These are phyloP conservation scores for Exophiala aquamarina DNA, from an alignment of 2,329 filamentous ascomycete species.

Conservation along the genomic window DNA sequence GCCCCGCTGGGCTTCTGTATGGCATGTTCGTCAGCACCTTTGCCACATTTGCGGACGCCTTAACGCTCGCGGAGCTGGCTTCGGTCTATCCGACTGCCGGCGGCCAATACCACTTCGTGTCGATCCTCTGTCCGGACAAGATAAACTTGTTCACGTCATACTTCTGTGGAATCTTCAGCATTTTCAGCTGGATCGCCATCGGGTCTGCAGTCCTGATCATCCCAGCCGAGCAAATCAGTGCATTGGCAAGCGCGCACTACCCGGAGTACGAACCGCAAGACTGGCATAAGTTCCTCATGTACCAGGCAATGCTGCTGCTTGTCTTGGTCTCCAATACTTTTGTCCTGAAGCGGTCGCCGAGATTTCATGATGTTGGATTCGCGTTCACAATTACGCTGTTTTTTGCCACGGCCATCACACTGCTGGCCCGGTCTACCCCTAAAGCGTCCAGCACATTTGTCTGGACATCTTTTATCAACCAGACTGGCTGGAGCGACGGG, in stretches of 20 bases:
- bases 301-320: constrained; percentile 35
- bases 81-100: constrained; percentile 42
- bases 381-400: constrained; percentile 30
- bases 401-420: constrained; percentile 32
- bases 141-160: constrained; percentile 33
- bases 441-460: constrained; percentile 13
- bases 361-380: constrained; percentile 20
- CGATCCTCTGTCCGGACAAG: constrained; percentile 30
- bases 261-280: constrained; percentile 32
- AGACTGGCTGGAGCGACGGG: constrained; percentile 31
- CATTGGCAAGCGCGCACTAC: constrained; percentile 32
- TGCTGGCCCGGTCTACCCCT: constrained; percentile 27
- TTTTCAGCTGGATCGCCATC: constrained; percentile 38
- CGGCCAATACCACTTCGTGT: constrained; percentile 45
- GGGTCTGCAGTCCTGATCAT: constrained; percentile 34
- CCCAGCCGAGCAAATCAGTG: constrained; percentile 35
- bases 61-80: constrained; percentile 38
- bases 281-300: constrained; percentile 42
- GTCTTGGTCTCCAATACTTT: constrained; percentile 28
- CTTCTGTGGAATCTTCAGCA: constrained; percentile 39
- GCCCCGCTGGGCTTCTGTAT: constrained; percentile 29
- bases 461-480: constrained; percentile 17
- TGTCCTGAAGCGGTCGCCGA: constrained; percentile 10
- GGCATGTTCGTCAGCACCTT: constrained; percentile 31
- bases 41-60: constrained; percentile 26